Evolutionary conservation across 192 early-diverging fungal species (phyloP), one percentile per base, ranked within the genome.

Genomic region (Entomortierella parvispora): DNA sequence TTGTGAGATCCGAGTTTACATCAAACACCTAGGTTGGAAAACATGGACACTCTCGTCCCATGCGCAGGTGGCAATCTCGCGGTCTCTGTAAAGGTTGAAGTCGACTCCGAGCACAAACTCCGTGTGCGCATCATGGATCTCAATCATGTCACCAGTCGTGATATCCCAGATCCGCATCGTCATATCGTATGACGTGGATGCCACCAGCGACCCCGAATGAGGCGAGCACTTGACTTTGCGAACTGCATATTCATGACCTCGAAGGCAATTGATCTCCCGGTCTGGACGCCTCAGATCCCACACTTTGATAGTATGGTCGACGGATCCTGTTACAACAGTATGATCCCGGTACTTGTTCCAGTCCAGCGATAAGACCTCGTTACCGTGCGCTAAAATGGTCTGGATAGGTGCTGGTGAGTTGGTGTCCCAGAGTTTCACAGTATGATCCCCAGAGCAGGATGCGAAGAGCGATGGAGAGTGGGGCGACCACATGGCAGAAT

Each of bases 61-160:
- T 17, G 92, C 90, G 81, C 95, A 97, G 2, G 98, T 96, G 9
- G 96, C 96, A 45, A 99, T 82, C 64, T 89, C 87, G 5, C 96
- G 94, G 44, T 93, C 91, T 22, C 90, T 71, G 80, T 94, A 99
- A 61, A 99, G 80, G 63, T 90, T 93, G 81, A 92, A 96, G 81
- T 99, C 98, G 47, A 98, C 76, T 1, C 97, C 98, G 37, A 98
- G 84, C 40, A 97, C 97, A 91, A 99, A 99, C 81, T 99, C 98
- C 2, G 92, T 91, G 65, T 99, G 97, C 53, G 81, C 81, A 64
- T 95, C 93, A 68, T 96, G 91, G 7, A 95, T 86, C 68, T 86
- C 88, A 11, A 91, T 78, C 62, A 85, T 80, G 42, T 86, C 80
- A 15, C 81, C 80, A 1, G 72, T 75, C 0, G 83, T 65, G 7